These are phyloP conservation scores for Pythium volutum DNA, from an alignment of 352 stramenopile genomes.

Conservation along the genomic window DNA sequence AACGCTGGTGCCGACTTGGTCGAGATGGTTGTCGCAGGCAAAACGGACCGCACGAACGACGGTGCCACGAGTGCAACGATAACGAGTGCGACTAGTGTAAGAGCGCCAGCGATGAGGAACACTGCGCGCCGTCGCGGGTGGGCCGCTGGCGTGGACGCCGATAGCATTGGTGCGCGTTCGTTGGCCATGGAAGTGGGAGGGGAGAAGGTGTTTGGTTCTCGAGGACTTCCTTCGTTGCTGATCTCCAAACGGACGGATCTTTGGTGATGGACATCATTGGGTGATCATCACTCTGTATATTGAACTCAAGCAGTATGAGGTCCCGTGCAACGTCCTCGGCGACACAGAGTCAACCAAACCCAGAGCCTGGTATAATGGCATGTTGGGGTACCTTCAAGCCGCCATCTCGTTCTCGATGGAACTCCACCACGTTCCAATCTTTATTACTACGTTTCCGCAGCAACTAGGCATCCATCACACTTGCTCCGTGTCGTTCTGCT, in stretches of 20 bases:
- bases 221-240: not conserved
- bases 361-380: too few relatives aligned
- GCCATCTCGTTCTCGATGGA: too few relatives aligned
- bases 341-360: too few relatives aligned
- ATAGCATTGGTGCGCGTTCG: slow-evolving; percentile 22
- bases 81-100: slow-evolving; percentile 7
- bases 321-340: too few relatives aligned
- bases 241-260: not conserved
- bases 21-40: not conserved
- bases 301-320: too few relatives aligned
- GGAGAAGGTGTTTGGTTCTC: not conserved
- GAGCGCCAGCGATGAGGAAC: not conserved
- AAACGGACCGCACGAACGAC: not conserved
- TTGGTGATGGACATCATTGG: not conserved
- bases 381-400: too few relatives aligned
- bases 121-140: slow-evolving; percentile 7
- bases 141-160: not conserved
- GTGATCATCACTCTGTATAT: not conserved
- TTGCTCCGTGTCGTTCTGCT: too few relatives aligned
- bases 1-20: not conserved
- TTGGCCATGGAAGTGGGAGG: not conserved
- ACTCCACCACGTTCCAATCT: too few relatives aligned
- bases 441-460: too few relatives aligned
- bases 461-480: too few relatives aligned
- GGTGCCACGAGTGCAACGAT: slow-evolving; percentile 9